Percentiles rank a stretch among this genome's conserved stretches.
phyloP scores from a whole-genome alignment of 2,329 filamentous ascomycete genomes.

The Penicillium polonicum region DNA sequence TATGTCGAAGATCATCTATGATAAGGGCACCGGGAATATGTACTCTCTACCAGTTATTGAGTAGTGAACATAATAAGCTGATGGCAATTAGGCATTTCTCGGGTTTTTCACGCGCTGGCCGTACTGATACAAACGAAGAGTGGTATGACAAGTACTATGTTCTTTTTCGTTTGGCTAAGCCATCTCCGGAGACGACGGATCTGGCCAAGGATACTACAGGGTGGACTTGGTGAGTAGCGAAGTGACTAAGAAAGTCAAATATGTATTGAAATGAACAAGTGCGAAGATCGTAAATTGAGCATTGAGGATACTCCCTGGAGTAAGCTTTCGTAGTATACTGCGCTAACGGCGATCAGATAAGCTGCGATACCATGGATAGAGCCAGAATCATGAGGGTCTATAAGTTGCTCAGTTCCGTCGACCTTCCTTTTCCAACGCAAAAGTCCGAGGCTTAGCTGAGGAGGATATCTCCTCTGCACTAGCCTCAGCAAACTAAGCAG shows the following conservation, averaged over 20 bases:
- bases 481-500: no score
- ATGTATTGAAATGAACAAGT: no score
- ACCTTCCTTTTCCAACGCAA: no score
- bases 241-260: not conserved
- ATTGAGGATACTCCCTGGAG: no score
- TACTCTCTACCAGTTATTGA: not conserved
- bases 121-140: not conserved
- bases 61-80: not conserved
- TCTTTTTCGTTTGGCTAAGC: constrained; percentile 8
- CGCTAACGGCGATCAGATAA: no score
- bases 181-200: constrained; percentile 38
- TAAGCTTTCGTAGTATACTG: no score
- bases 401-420: no score
- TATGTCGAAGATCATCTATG: not conserved
- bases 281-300: no score
- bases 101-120: not conserved
- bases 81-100: not conserved
- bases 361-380: no score
- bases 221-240: constrained; percentile 5
- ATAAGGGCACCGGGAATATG: not conserved
- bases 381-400: no score
- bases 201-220: not conserved
- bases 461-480: no score
- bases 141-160: constrained; percentile 5
- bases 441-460: no score